These are phyloP conservation scores for Termitomyces sp. DNA, from an alignment of 768 basidiomycete genomes.

Conservation along the genomic window DNA sequence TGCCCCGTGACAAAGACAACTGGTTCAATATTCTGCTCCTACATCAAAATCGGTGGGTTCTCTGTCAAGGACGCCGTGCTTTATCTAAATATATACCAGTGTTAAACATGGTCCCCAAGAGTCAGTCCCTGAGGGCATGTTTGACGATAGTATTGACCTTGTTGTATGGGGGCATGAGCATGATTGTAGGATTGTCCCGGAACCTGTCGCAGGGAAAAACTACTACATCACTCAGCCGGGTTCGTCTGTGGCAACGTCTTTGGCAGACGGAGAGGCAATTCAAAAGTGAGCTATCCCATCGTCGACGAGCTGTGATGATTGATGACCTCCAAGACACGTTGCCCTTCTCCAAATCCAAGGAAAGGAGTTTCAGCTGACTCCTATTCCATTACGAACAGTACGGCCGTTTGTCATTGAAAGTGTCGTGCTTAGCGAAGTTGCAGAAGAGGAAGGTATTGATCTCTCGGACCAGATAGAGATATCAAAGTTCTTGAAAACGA, in stretches of 20 bases:
- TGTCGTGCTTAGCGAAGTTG: slow-evolving; percentile 64
- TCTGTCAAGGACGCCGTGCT: not conserved
- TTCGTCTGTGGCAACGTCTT: slow-evolving; percentile 88
- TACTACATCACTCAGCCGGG: slow-evolving; percentile 96
- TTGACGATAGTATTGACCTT: slow-evolving; percentile 90
- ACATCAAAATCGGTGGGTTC: slow-evolving; percentile 88
- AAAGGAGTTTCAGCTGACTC: slow-evolving; percentile 80
- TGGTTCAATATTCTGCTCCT: slow-evolving; percentile 95
- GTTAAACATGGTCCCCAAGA: slow-evolving; percentile 94
- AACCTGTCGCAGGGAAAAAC: slow-evolving; percentile 83
- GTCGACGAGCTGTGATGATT: not conserved
- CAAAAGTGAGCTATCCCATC: slow-evolving; percentile 60
- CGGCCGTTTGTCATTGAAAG: slow-evolving; percentile 92
- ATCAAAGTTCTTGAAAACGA: slow-evolving; percentile 68
- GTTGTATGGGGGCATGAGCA: slow-evolving; percentile 99
- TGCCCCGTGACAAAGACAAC: slow-evolving; percentile 83
- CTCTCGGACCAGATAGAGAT: slow-evolving; percentile 80
- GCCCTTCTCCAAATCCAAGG: slow-evolving; percentile 85
- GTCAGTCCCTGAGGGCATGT: slow-evolving; percentile 93
- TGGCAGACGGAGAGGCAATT: slow-evolving; percentile 88
- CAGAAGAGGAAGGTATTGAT: slow-evolving; percentile 73
- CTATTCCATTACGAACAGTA: slow-evolving; percentile 85
- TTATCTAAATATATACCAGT: slow-evolving; percentile 30
- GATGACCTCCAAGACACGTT: slow-evolving; percentile 60
- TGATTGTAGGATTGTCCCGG: slow-evolving; percentile 89